These are phyloP conservation scores for Geotrichum cucujoidarum DNA, from an alignment of 1,139 yeast species.

Conservation along the genomic window DNA sequence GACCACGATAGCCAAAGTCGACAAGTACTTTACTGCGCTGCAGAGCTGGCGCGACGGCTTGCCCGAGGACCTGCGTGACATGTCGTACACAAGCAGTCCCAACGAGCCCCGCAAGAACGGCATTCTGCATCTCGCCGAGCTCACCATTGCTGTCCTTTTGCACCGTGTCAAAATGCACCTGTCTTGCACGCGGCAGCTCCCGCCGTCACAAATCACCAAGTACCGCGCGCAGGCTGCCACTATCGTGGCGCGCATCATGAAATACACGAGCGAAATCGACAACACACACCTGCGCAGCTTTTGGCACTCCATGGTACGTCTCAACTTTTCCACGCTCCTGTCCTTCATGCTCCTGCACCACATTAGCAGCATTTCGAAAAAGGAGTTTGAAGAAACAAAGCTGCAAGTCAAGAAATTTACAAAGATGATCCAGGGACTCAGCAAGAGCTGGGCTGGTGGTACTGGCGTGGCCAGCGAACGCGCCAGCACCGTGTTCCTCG, in stretches of 20 bases:
- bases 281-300: conserved; percentile 38
- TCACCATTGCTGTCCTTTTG: conserved; percentile 35
- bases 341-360: conserved; percentile 36
- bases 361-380: conserved; percentile 32
- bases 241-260: conserved; percentile 32
- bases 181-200: conserved; percentile 23
- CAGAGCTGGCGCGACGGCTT: conserved; percentile 31
- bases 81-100: conserved; percentile 25
- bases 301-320: conserved; percentile 36
- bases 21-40: conserved; percentile 26
- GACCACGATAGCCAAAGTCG: conserved; percentile 25
- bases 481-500: conserved; percentile 35
- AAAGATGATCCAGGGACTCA: conserved; percentile 28
- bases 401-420: conserved; percentile 35
- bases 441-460: conserved; percentile 38
- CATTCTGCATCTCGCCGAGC: conserved; percentile 33
- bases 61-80: conserved; percentile 31
- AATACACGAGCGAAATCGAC: conserved; percentile 36
- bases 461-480: conserved; percentile 36
- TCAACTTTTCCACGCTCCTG: conserved; percentile 35
- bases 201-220: conserved; percentile 20
- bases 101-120: conserved; percentile 22
- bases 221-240: conserved; percentile 33
- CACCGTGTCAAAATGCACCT: conserved; percentile 31
- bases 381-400: conserved; percentile 32